These are phyloP conservation scores for Torulaspora delbrueckii DNA, from an alignment of 805 yeast species.

Conservation along the genomic window DNA sequence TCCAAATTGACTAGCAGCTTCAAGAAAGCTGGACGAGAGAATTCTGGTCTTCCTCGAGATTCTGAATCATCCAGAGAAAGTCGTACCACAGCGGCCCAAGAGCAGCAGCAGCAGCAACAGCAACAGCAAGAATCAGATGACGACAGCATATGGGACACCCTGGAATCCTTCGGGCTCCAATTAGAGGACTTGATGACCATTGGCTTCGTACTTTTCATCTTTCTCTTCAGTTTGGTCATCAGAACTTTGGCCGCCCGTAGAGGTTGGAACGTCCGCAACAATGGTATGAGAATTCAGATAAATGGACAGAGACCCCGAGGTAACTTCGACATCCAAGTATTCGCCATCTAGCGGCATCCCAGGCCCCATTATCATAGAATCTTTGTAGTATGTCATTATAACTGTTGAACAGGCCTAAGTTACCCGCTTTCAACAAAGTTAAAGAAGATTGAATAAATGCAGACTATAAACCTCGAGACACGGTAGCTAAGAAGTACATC, in stretches of 20 bases:
- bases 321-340: conserved; percentile 26
- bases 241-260: conserved; percentile 22
- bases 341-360: conserved; percentile 21
- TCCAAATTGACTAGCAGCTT: conserved; percentile 13
- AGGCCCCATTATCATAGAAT: not conserved
- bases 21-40: conserved; percentile 14
- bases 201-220: conserved; percentile 16
- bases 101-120: not conserved
- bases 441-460: not conserved
- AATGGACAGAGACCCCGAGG: conserved; percentile 13
- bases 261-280: conserved; percentile 29
- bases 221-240: conserved; percentile 18
- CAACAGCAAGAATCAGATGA: conserved; percentile 3
- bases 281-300: conserved; percentile 10
- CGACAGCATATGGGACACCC: conserved; percentile 8
- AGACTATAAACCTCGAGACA: not conserved
- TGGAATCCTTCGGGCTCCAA: conserved; percentile 17
- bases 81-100: not conserved
- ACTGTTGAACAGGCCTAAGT: not conserved
- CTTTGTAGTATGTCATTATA: not conserved
- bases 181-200: conserved; percentile 24
- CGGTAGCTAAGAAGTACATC: not conserved
- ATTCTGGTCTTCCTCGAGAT: conserved; percentile 10
- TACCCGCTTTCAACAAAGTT: not conserved
- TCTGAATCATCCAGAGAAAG: not conserved